Evolutionary conservation across 78 protist genomes (phyloP).

Genomic region (Tieghemostelium lacteum): DNA sequence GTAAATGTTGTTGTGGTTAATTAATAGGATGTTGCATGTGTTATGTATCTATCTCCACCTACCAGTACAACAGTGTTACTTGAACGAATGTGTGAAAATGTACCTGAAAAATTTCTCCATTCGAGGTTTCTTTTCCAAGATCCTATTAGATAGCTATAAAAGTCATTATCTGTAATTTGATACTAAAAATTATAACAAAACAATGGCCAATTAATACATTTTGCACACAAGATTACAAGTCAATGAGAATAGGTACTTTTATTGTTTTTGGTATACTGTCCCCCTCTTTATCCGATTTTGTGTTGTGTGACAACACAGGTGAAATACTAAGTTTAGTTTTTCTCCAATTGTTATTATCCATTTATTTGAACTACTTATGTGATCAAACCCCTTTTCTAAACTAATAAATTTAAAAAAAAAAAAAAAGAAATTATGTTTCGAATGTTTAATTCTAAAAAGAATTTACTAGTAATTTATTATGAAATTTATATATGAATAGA

Average conservation of each 20-base stretch:
- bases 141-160: constrained; percentile 61
- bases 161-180: constrained; percentile 68
- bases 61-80: constrained; percentile 81
- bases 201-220: neutral
- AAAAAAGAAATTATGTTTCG: too few species aligned
- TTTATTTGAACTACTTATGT: too few species aligned
- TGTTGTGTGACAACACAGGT: constrained; percentile 15
- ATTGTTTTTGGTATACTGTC: constrained; percentile 38
- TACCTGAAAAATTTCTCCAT: constrained; percentile 80
- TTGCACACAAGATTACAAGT: neutral
- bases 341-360: constrained; percentile 37
- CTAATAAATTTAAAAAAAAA: too few species aligned
- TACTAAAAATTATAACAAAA: constrained; percentile 1
- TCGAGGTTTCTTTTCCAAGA: constrained; percentile 83
- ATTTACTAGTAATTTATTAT: too few species aligned
- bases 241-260: constrained; percentile 15
- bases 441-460: too few species aligned
- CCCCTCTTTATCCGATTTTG: neutral
- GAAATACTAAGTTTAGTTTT: constrained; percentile 36
- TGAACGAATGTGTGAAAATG: constrained; percentile 63
- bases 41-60: neutral
- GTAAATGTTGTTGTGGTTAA: too few species aligned
- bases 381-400: too few species aligned
- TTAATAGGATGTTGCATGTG: neutral
- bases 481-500: too few species aligned